Evolutionary conservation across 352 stramenopile species (phyloP).

Genomic region (Phytopythium aichiense): DNA sequence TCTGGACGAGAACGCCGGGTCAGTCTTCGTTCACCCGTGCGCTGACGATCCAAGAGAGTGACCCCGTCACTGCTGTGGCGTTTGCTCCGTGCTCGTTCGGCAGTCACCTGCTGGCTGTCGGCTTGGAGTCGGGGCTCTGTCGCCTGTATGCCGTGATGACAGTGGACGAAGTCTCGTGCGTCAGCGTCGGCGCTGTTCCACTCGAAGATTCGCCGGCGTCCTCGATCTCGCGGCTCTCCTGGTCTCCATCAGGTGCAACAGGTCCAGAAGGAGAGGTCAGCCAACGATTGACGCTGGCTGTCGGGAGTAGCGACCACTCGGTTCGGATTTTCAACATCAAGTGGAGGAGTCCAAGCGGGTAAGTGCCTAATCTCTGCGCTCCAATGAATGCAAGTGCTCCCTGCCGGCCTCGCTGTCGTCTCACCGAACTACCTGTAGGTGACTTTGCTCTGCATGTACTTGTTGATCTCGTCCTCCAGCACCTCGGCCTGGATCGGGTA

Average conservation of each 20-base stretch:
- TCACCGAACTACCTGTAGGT: slow-evolving; percentile 38
- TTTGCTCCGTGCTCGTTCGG: slow-evolving; percentile 30
- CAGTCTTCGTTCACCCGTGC: slow-evolving; percentile 19
- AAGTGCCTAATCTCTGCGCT: slow-evolving; percentile 2
- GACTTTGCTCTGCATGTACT: slow-evolving; percentile 71
- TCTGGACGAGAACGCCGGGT: slow-evolving; percentile 30
- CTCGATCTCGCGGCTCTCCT: slow-evolving; percentile 44
- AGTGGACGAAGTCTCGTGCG: neutral
- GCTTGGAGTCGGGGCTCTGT: slow-evolving; percentile 49
- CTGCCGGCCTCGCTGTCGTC: neutral
- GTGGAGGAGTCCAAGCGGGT: slow-evolving; percentile 5
- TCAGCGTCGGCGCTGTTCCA: slow-evolving; percentile 16
- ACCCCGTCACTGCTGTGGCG: slow-evolving; percentile 56
- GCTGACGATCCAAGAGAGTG: slow-evolving; percentile 23
- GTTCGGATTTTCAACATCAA: slow-evolving; percentile 44
- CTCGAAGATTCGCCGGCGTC: slow-evolving; percentile 25
- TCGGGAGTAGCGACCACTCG: slow-evolving; percentile 43
- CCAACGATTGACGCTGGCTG: slow-evolving; percentile 22
- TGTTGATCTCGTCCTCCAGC: slow-evolving; percentile 67
- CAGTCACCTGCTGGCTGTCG: slow-evolving; percentile 39
- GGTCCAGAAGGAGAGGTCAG: neutral
- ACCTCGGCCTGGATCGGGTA: slow-evolving; percentile 52
- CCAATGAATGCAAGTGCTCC: neutral
- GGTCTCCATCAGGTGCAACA: slow-evolving; percentile 16
- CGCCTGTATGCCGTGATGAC: neutral